Base-by-base conservation (phyloP, 2,329 filamentous ascomycete genomes). In the Pseudocercospora fijiensis region DNA sequence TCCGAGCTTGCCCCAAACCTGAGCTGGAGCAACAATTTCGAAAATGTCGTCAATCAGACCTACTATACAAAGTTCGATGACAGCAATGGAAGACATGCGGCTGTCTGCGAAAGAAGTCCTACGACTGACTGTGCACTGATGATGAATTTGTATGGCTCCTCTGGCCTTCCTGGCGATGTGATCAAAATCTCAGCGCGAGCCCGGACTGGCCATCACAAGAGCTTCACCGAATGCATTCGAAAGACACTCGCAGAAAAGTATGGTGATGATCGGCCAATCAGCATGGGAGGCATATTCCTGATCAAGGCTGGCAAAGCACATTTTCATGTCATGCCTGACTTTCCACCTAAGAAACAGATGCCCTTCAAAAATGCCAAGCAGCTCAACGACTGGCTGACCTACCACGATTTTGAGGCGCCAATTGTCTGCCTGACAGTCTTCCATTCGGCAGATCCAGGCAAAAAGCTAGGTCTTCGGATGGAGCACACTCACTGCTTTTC, bases 51-150 rank as follows among this genome's bases (percentile, higher is more conserved):
- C 11, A 74, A 74, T 30, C 56, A 65, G 55, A 72, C 72, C 1
- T 68, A 67, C 33, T 71, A 67, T 47, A 77, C 81, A 16, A 79
- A 74, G n/a, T 74, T 78, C 16, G 80, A 82, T 49, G 78, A 80
- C 37, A 70, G 78, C 67, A 79, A 82, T 53, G 78, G 80, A 45
- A 71, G 79, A 69, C 70, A 74, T 70, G 47, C 62, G 2, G 59
- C 64, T 4, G 53, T 66, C 8, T 71, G 72, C 28, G 66, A 65
- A 30, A 62, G 8, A 8, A 66, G 66, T 58, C 69, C 69, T 2
- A 71, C 67, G 18, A 66, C 67, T 0, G 70, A 74, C 45, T 74
- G 72, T 43, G 72, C 72, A 3, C 60, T 74, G 10, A 74, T 74
- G 72, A 71, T 74, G 65, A 74, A 74, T 41, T 59, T 74, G 8